phyloP scores from a whole-genome alignment of 345 rosid genomes.

The Camelina neglecta region DNA sequence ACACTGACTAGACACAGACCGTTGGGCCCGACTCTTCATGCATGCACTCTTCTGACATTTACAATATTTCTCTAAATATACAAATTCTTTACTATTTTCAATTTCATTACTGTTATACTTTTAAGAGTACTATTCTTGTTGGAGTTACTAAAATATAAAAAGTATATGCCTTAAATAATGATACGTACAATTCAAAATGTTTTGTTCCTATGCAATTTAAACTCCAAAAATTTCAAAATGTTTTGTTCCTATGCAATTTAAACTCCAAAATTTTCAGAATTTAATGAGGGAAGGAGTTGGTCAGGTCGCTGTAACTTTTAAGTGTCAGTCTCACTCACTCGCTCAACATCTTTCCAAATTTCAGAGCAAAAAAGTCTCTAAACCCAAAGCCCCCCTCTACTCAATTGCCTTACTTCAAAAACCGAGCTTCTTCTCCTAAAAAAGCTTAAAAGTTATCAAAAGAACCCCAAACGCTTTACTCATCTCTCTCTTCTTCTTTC shows the following conservation, averaged over 20 bases:
- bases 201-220: conserved; percentile 21
- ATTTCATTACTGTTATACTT: background rate
- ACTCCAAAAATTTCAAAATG: conserved; percentile 20
- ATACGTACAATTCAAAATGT: conserved; percentile 23
- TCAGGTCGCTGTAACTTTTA: conserved; percentile 23
- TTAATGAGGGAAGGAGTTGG: conserved; percentile 15
- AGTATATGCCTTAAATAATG: background rate
- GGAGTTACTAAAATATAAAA: background rate
- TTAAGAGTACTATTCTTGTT: background rate
- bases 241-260: conserved; percentile 19
- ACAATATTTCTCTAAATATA: background rate
- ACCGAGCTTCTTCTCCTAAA: conserved; percentile 21
- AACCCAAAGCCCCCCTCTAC: conserved; percentile 34
- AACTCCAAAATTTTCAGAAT: conserved; percentile 23
- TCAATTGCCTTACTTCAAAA: conserved; percentile 31
- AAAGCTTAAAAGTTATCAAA: background rate
- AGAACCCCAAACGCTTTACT: background rate
- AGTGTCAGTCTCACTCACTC: conserved; percentile 43
- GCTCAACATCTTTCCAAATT: conserved; percentile 36
- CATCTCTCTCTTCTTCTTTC: conserved; percentile 38
- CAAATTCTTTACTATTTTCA: background rate
- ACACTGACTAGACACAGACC: conserved; percentile 44
- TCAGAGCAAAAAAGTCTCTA: conserved; percentile 31
- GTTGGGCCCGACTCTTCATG: conserved; percentile 47
- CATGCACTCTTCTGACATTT: conserved; percentile 42